These are phyloP conservation scores for Golubevia sp. DNA, from an alignment of 1,284 basidiomycete species.

Conservation along the genomic window DNA sequence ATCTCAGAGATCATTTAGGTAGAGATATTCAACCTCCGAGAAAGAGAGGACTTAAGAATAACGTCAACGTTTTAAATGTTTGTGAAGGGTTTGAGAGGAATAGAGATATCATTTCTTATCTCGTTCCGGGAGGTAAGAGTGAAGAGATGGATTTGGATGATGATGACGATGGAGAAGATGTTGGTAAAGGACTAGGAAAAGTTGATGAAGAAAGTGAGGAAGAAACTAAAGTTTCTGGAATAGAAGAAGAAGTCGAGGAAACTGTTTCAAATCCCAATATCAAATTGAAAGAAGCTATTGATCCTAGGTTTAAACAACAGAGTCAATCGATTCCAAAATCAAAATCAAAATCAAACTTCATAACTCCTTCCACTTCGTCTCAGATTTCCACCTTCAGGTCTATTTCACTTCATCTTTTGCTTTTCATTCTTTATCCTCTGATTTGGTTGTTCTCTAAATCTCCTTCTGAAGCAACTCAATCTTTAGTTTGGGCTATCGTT, in stretches of 20 bases:
- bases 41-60: not conserved
- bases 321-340: no score
- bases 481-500: no score
- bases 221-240: not conserved
- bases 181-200: not conserved
- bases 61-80: not conserved
- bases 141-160: not conserved
- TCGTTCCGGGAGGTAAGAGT: not conserved
- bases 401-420: no score
- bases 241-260: not conserved
- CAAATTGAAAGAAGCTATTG: no score
- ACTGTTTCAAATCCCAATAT: not conserved
- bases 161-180: not conserved
- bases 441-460: no score
- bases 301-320: no score
- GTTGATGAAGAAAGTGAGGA: not conserved
- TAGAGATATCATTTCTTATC: not conserved
- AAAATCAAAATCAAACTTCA: no score
- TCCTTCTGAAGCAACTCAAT: no score
- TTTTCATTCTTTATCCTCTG: no score
- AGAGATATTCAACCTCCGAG: not conserved
- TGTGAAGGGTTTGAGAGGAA: not conserved
- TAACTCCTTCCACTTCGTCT: no score
- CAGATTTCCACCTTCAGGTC: no score
- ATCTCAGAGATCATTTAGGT: not conserved